Percentiles rank a stretch among this genome's conserved stretches.
These are phyloP conservation scores for Mangifera indica DNA, from an alignment of 345 rosid species.

Conservation along the genomic window DNA sequence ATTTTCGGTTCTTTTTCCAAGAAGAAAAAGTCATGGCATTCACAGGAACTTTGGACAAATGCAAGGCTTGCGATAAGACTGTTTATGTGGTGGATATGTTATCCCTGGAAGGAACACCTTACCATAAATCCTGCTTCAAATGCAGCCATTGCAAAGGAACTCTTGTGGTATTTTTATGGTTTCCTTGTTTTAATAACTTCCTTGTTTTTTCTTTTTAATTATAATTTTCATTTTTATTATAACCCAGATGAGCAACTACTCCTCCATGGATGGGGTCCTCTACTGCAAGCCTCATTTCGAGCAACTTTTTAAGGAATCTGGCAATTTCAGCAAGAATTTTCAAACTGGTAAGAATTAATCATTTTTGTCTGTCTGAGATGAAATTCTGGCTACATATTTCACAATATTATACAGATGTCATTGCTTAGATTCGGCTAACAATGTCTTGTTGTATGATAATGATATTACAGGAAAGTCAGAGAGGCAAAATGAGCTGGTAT, in stretches of 20 bases:
- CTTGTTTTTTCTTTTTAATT: not conserved
- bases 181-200: not conserved
- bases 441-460: conserved; percentile 2
- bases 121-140: conserved; percentile 83
- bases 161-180: conserved; percentile 47
- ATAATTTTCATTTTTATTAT: not conserved
- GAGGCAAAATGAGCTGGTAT: conserved; percentile 60
- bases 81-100: conserved; percentile 84
- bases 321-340: conserved; percentile 95
- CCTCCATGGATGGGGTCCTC: conserved; percentile 97
- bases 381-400: not conserved
- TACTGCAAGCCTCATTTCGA: conserved; percentile 97
- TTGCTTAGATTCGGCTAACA: conserved; percentile 6
- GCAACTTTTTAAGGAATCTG: conserved; percentile 98
- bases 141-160: conserved; percentile 96
- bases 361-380: not conserved
- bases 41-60: conserved; percentile 90
- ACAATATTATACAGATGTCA: not conserved
- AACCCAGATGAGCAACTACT: conserved; percentile 90
- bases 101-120: conserved; percentile 84
- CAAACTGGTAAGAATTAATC: conserved; percentile 44
- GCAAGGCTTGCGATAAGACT: conserved; percentile 89
- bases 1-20: conserved; percentile 10
- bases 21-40: conserved; percentile 49
- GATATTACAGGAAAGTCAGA: conserved; percentile 48